phyloP scores from a whole-genome alignment of 148 eudicot genomes.

The Nepenthes mirabilis region DNA sequence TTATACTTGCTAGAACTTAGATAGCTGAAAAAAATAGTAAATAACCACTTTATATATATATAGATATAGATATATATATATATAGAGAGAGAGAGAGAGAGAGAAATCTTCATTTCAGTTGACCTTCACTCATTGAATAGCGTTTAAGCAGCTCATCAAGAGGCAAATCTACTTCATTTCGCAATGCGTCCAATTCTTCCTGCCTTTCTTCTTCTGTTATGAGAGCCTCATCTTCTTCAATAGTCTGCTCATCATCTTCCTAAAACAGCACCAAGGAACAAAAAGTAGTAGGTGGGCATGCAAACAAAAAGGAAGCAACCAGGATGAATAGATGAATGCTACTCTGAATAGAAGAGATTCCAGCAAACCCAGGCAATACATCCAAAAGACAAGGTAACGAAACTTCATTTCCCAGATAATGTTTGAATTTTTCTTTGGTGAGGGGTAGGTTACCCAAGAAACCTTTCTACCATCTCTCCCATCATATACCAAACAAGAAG shows the following conservation, averaged over 20 bases:
- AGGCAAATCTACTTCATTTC: constrained; percentile 76
- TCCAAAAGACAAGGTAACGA: no score
- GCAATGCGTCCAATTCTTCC: constrained; percentile 78
- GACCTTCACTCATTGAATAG: constrained; percentile 49
- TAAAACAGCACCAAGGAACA: constrained; percentile 29
- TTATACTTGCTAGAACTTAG: no score
- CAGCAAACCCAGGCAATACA: no score
- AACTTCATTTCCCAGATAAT: no score
- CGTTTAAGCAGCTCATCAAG: constrained; percentile 76
- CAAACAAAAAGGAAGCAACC: background rate
- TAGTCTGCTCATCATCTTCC: constrained; percentile 95
- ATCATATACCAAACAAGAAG: no score
- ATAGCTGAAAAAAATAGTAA: no score
- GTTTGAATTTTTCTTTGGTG: no score
- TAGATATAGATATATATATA: no score
- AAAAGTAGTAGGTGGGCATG: constrained; percentile 7
- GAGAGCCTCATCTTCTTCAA: constrained; percentile 93
- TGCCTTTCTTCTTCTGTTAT: constrained; percentile 79
- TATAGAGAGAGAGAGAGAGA: background rate
- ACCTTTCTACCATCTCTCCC: no score
- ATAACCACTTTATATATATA: background rate
- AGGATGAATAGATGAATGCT: constrained; percentile 1
- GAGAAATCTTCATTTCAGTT: constrained; percentile 1
- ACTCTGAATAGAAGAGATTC: no score
- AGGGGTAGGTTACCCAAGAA: no score